phyloP scores from a whole-genome alignment of 306 rosid species.

The Benincasa hispida region DNA sequence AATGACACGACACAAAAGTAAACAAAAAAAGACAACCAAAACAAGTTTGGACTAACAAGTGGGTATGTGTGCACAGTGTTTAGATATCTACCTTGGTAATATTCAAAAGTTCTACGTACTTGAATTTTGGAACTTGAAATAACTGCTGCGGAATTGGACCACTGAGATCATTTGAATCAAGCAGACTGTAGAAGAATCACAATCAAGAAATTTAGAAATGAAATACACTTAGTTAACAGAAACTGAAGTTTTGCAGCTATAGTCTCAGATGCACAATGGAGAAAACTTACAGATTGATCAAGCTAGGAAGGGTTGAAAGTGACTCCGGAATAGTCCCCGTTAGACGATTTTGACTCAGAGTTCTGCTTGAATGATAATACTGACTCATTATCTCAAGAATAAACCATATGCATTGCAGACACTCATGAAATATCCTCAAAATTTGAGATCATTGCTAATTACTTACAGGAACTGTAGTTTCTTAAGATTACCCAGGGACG shows the following conservation, averaged over 20 bases:
- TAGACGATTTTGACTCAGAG: constrained; percentile 67
- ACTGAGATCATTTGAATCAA: constrained; percentile 53
- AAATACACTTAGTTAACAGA: constrained; percentile 2
- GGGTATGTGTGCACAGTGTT: background rate
- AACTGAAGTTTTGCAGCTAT: background rate
- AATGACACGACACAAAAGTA: background rate
- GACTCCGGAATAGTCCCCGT: constrained; percentile 75
- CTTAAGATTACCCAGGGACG: constrained; percentile 65
- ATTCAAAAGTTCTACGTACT: constrained; percentile 37
- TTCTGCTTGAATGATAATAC: constrained; percentile 41
- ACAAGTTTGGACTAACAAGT: background rate
- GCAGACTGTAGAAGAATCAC: constrained; percentile 53
- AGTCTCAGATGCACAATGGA: constrained; percentile 12
- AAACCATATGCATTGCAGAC: constrained; percentile 9
- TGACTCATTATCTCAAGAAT: constrained; percentile 12
- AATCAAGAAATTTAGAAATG: constrained; percentile 22
- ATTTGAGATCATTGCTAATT: constrained; percentile 6
- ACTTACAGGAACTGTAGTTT: constrained; percentile 87
- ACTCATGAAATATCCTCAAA: background rate
- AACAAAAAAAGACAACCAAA: background rate
- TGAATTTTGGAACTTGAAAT: constrained; percentile 51
- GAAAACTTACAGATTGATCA: constrained; percentile 59
- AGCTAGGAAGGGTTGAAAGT: constrained; percentile 42
- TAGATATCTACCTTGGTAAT: background rate
- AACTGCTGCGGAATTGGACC: constrained; percentile 69